Conservation (phyloP, 805 yeast species). For the Lipomyces sp. region DNA sequence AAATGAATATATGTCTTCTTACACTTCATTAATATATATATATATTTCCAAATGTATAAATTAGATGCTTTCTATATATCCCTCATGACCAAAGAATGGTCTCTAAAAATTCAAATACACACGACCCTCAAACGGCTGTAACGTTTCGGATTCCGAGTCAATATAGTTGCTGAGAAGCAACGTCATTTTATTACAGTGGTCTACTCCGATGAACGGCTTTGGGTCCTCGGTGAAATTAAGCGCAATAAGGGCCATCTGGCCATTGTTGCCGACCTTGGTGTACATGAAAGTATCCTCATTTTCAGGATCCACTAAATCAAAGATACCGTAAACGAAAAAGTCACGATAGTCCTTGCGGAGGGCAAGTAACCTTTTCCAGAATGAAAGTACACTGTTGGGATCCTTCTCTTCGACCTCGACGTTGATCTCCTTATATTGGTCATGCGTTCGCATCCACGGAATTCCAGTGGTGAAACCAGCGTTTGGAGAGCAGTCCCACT, state of each 20-base stretch:
- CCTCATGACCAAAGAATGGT: no score
- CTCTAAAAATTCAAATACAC: neutral
- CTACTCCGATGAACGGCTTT: neutral
- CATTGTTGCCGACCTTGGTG: neutral
- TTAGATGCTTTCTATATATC: no score
- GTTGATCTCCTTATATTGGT: conserved; percentile 56
- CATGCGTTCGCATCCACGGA: conserved; percentile 60
- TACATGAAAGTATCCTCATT: conserved; percentile 2
- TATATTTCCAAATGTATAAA: no score
- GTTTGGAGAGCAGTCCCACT: conserved; percentile 50
- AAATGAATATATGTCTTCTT: no score
- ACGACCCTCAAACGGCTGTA: conserved; percentile 13
- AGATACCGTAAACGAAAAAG: conserved; percentile 53
- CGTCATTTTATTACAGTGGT: neutral
- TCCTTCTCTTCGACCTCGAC: conserved; percentile 56
- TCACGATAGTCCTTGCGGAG: conserved; percentile 54
- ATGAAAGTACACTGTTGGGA: conserved; percentile 53
- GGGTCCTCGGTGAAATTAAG: conserved; percentile 9
- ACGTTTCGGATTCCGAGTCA: neutral
- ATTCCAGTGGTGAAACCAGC: conserved; percentile 53
- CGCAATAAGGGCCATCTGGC: neutral
- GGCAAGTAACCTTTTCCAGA: conserved; percentile 53
- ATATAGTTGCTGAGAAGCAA: conserved; percentile 4
- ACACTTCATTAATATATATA: no score
- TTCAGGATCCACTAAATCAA: conserved; percentile 38